A percentile compares a stretch with the other conserved stretches of the same genome.
phyloP scores from a whole-genome alignment of 306 rosid genomes.

The Cicer cuneatum region DNA sequence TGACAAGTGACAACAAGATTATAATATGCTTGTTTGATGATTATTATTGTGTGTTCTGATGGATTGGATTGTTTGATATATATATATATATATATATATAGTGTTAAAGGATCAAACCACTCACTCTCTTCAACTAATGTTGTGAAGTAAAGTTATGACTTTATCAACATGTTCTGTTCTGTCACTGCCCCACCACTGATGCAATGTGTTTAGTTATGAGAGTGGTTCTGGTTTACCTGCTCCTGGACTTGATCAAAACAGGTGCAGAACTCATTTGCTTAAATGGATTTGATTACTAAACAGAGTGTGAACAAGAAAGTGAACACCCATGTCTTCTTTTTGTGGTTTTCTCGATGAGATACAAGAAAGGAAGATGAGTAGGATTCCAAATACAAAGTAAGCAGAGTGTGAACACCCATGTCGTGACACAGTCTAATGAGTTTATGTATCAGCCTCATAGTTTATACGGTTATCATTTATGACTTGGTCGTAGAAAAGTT shows the following conservation, averaged over 20 bases:
- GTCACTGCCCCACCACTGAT: constrained; percentile 9
- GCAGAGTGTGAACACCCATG: background rate
- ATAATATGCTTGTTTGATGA: constrained; percentile 20
- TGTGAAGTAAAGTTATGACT: constrained; percentile 50
- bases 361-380: constrained; percentile 22
- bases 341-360: constrained; percentile 16
- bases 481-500: constrained; percentile 19
- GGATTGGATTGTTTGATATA: constrained; percentile 41
- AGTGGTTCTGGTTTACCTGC: constrained; percentile 52
- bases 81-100: constrained; percentile 43
- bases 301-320: no score
- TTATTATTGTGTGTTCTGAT: background rate
- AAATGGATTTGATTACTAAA: background rate
- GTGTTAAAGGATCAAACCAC: constrained; percentile 46
- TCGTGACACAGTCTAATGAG: background rate
- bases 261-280: constrained; percentile 6
- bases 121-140: constrained; percentile 53
- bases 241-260: constrained; percentile 40
- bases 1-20: background rate
- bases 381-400: constrained; percentile 3
- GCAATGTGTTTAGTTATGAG: constrained; percentile 29
- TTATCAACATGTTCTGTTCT: constrained; percentile 30
- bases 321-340: background rate
- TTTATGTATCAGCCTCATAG: background rate
- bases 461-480: background rate